A percentile compares a stretch with the other conserved stretches of the same genome.
These are phyloP conservation scores for Trametopsis cervina DNA, from an alignment of 768 basidiomycete genomes.

Conservation along the genomic window DNA sequence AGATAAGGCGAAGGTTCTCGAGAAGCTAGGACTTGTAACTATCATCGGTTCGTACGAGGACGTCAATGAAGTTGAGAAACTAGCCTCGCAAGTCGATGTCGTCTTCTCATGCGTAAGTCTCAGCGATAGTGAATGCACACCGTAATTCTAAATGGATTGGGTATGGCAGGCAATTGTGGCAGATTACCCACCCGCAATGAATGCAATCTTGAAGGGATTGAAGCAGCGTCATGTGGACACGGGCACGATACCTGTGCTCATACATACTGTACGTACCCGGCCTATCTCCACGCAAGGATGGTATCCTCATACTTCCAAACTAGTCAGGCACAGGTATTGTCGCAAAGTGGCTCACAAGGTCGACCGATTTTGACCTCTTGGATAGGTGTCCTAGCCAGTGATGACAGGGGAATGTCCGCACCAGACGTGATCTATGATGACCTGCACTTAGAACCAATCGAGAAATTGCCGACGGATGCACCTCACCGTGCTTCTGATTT, in stretches of 20 bases:
- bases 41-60: constrained; percentile 24
- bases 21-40: constrained; percentile 17
- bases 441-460: constrained; percentile 37
- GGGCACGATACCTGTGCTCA: constrained; percentile 37
- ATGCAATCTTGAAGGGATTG: constrained; percentile 45
- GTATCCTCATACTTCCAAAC: neutral
- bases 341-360: constrained; percentile 25
- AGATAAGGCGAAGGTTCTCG: constrained; percentile 26
- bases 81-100: constrained; percentile 40
- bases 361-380: neutral
- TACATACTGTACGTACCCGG: constrained; percentile 37
- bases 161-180: constrained; percentile 23
- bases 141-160: neutral
- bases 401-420: constrained; percentile 14
- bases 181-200: constrained; percentile 33
- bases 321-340: constrained; percentile 18
- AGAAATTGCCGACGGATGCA: constrained; percentile 34
- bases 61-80: constrained; percentile 28
- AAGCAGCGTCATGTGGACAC: constrained; percentile 37
- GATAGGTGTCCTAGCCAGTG: neutral
- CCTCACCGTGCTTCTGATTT: constrained; percentile 44
- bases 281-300: no score
- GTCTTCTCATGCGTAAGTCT: constrained; percentile 16
- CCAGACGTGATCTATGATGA: constrained; percentile 42
- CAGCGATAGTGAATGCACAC: no score